Evolutionary conservation across 768 basidiomycete species (phyloP).

Genomic region (Hortiboletus campestris): DNA sequence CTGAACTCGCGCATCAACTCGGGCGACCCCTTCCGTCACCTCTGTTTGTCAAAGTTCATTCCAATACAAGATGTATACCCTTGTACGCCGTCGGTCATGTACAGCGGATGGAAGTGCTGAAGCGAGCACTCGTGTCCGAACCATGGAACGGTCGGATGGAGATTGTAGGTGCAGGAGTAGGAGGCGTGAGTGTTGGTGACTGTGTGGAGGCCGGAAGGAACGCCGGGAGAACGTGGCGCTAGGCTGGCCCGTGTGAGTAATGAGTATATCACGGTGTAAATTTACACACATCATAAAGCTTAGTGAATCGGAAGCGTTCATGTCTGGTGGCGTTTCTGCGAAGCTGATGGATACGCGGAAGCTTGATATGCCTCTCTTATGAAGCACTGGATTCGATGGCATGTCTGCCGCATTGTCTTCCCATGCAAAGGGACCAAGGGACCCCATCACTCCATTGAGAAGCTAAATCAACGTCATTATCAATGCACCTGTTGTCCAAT

Average conservation of each 20-base stretch:
- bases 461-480: slow-evolving; percentile 20
- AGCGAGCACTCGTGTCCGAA: slow-evolving; percentile 36
- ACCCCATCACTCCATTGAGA: slow-evolving; percentile 16
- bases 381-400: slow-evolving; percentile 19
- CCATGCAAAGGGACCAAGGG: slow-evolving; percentile 9
- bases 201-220: slow-evolving; percentile 74
- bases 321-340: slow-evolving; percentile 11
- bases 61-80: slow-evolving; percentile 75
- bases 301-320: slow-evolving; percentile 6
- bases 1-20: slow-evolving; percentile 46
- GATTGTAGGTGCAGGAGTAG: slow-evolving; percentile 81
- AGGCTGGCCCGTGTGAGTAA: slow-evolving; percentile 16
- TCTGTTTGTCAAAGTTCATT: slow-evolving; percentile 47
- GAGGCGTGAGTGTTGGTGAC: slow-evolving; percentile 84
- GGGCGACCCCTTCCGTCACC: slow-evolving; percentile 52
- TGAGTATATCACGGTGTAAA: not conserved
- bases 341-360: slow-evolving; percentile 3
- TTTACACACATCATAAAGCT: slow-evolving; percentile 13
- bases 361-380: slow-evolving; percentile 6
- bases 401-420: slow-evolving; percentile 27
- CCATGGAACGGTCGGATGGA: slow-evolving; percentile 53
- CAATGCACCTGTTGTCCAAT: slow-evolving; percentile 4
- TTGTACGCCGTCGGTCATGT: slow-evolving; percentile 72
- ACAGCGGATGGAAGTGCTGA: slow-evolving; percentile 62
- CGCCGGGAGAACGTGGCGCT: slow-evolving; percentile 45